Evolutionary conservation across 1,139 yeast genomes (phyloP).

Genomic region (Diutina neorugosa): DNA sequence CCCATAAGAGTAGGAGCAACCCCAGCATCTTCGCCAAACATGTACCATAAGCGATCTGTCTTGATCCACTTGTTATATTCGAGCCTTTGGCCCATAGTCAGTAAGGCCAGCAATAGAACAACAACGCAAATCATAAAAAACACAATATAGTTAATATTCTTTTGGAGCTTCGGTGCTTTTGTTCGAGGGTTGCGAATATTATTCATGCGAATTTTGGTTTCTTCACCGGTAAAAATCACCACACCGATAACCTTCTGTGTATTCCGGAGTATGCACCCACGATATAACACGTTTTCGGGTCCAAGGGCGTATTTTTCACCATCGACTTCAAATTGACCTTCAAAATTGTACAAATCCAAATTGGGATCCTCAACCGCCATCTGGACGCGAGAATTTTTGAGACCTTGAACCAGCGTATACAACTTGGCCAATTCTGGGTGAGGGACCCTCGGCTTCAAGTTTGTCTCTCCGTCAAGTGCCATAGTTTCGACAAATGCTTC

Average conservation of each 20-base stretch:
- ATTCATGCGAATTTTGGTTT: slow-evolving; percentile 91
- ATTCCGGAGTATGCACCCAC: slow-evolving; percentile 84
- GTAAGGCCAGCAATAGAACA: slow-evolving; percentile 58
- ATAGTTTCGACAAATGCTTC: slow-evolving; percentile 86
- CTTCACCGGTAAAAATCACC: slow-evolving; percentile 90
- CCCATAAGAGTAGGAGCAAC: slow-evolving; percentile 89
- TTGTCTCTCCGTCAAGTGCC: slow-evolving; percentile 97
- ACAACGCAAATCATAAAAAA: slow-evolving; percentile 82
- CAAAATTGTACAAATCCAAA: slow-evolving; percentile 80
- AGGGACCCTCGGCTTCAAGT: slow-evolving; percentile 63
- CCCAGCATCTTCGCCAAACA: slow-evolving; percentile 66
- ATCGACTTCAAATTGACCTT: slow-evolving; percentile 46
- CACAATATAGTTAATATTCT: slow-evolving; percentile 71
- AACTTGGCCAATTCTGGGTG: slow-evolving; percentile 45
- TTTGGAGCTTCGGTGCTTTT: slow-evolving; percentile 86
- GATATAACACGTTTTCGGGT: slow-evolving; percentile 68
- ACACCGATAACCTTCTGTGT: slow-evolving; percentile 64
- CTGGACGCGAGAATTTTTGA: slow-evolving; percentile 38
- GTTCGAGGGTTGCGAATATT: slow-evolving; percentile 81
- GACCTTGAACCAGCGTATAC: slow-evolving; percentile 36
- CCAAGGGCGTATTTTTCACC: slow-evolving; percentile 44
- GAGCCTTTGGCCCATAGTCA: slow-evolving; percentile 68
- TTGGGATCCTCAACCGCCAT: slow-evolving; percentile 85
- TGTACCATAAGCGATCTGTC: slow-evolving; percentile 58
- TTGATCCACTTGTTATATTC: slow-evolving; percentile 22